phyloP scores from a whole-genome alignment of 176 grass and related monocot species.

The Pharus latifolius region DNA sequence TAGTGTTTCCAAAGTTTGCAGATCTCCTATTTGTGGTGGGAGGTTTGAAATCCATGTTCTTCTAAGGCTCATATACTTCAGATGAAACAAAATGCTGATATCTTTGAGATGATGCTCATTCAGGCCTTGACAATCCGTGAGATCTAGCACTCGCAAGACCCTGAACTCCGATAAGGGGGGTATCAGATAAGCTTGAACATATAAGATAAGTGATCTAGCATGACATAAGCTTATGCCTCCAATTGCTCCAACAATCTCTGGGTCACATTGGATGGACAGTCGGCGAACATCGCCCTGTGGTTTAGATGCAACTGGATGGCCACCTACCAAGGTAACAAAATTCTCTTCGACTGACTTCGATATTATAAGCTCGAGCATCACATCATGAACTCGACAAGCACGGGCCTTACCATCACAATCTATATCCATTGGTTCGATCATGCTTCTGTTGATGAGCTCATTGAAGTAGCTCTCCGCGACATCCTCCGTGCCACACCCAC shows the following conservation, averaged over 20 bases:
- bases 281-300: neutral
- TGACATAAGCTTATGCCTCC: neutral
- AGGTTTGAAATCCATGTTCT: slow-evolving; percentile 14
- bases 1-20: slow-evolving; percentile 14
- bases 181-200: neutral
- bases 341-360: slow-evolving; percentile 13
- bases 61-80: slow-evolving; percentile 11
- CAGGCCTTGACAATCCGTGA: neutral
- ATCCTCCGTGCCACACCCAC: neutral
- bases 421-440: slow-evolving; percentile 23
- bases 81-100: neutral
- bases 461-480: slow-evolving; percentile 18
- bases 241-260: neutral
- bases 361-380: slow-evolving; percentile 20
- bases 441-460: slow-evolving; percentile 18
- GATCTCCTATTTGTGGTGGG: slow-evolving; percentile 1
- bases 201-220: slow-evolving; percentile 1
- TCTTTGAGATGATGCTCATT: slow-evolving; percentile 10
- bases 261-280: neutral
- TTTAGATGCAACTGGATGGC: neutral
- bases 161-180: slow-evolving; percentile 13
- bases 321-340: neutral
- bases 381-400: slow-evolving; percentile 18
- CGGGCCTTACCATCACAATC: slow-evolving; percentile 9
- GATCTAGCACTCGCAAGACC: slow-evolving; percentile 6